Conservation (phyloP, 192 early-diverging fungal species). For the Thamnidium elegans region DNA sequence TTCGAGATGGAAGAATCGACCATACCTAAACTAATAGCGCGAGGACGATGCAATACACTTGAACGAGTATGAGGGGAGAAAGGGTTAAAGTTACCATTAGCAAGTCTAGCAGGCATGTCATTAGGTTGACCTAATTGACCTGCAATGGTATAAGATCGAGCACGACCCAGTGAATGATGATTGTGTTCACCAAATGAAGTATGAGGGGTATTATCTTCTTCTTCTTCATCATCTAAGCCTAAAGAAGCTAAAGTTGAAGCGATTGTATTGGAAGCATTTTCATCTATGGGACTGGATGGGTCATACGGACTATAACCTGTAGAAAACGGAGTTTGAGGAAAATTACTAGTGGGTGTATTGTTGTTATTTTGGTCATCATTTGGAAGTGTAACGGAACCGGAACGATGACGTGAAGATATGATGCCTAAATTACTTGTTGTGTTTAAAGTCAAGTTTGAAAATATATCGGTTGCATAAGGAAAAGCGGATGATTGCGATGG, state of each 20-base stretch:
- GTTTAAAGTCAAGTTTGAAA: constrained; percentile 6
- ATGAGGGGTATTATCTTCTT: constrained; percentile 3
- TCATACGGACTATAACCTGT: constrained; percentile 8
- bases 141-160: constrained; percentile 22
- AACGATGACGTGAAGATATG: constrained; percentile 13
- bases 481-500: constrained; percentile 29
- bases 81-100: constrained; percentile 11
- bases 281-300: constrained; percentile 11
- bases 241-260: constrained; percentile 31
- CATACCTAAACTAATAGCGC: constrained; percentile 31
- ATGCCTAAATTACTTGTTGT: background rate
- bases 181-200: background rate
- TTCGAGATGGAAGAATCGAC: constrained; percentile 18
- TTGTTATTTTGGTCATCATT: constrained; percentile 10
- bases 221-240: constrained; percentile 27
- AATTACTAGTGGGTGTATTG: no score
- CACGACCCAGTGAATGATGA: background rate
- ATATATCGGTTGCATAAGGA: constrained; percentile 23
- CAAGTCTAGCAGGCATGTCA: constrained; percentile 1
- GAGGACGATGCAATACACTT: constrained; percentile 17
- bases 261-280: constrained; percentile 23
- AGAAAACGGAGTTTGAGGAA: background rate
- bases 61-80: constrained; percentile 14
- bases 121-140: background rate
- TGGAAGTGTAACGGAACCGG: constrained; percentile 25